phyloP scores from a whole-genome alignment of 768 basidiomycete species.

The Kwoniella dendrophila region DNA sequence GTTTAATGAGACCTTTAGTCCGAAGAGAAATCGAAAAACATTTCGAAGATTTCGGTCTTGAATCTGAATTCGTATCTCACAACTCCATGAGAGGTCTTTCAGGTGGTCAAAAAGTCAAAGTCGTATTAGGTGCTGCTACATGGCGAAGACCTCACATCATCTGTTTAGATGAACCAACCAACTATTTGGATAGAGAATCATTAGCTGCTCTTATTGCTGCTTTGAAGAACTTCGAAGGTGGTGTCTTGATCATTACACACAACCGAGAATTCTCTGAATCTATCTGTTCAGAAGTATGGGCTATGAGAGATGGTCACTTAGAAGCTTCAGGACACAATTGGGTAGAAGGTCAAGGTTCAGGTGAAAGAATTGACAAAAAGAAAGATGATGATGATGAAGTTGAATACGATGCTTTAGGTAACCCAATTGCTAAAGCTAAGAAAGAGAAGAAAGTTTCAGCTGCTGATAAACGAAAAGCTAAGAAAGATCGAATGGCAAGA shows the following conservation, averaged over 20 bases:
- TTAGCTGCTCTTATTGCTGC: constrained; percentile 98
- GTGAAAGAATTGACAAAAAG: constrained; percentile 90
- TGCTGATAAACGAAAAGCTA: constrained; percentile 81
- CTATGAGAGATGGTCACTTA: constrained; percentile 94
- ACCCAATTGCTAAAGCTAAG: constrained; percentile 69
- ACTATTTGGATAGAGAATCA: constrained; percentile 99
- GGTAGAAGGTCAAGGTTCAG: constrained; percentile 98
- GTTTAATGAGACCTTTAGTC: constrained; percentile 92
- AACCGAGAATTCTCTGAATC: constrained; percentile 99
- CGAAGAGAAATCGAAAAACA: constrained; percentile 99
- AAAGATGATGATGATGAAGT: constrained; percentile 82
- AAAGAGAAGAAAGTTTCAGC: constrained; percentile 77
- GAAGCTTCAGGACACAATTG: constrained; percentile 88
- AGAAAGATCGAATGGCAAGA: constrained; percentile 73
- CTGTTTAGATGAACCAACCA: constrained; percentile 95
- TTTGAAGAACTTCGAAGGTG: constrained; percentile 96
- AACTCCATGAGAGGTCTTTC: constrained; percentile 99
- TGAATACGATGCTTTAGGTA: constrained; percentile 95
- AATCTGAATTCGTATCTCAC: constrained; percentile 98
- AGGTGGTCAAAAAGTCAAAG: constrained; percentile 99
- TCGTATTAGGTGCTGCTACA: constrained; percentile 95
- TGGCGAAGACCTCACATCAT: constrained; percentile 99
- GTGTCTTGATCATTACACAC: constrained; percentile 97
- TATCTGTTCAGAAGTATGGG: constrained; percentile 97
- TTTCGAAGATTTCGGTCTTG: constrained; percentile 93